Base-by-base conservation (phyloP, 805 yeast species). In the Suhomyces sp. region DNA sequence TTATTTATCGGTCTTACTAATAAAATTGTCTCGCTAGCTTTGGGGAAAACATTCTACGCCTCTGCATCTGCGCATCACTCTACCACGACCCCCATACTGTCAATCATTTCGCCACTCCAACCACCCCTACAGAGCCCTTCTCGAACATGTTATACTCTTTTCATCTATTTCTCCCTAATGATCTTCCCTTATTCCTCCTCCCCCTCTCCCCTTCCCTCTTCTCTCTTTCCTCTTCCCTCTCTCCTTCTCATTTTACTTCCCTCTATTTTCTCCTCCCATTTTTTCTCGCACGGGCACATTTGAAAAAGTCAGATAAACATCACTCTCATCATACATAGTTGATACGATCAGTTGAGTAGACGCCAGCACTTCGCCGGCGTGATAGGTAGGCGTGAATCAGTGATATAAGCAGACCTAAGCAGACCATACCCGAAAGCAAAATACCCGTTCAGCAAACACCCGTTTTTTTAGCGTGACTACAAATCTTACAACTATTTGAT, bases 311-410 rank as follows among this genome's bases (percentile, higher is more conserved):
- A 37, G 22, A 37, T n/a, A 17, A 17, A 17, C 41, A 37, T 19
- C 22, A 37, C 41, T 17, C 40, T 12, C 19, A 12, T 35, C 21
- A 37, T 37, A n/a, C 41, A 19, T 37, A 37, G 41, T 37, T 19
- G n/a, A 37, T 19, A 17, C 39, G 17, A 31, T 31, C 17, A 31
- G 35, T 31, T 10, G 5, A n/a, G 9, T 8, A 37, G 20, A 37
- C 41, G 22, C 41, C 41, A 37, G 41, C 41, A 37, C 41, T 37
- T 37, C 19, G 41, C 22, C 21, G 41, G 41, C 41, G 41, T 37
- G 41, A 37, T 37, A 17, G 41, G 41, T 37, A 37, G 41, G 22
- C 22, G 41, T 37, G 21, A 37, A n/a, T 4, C 17, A 17, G 41
- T 37, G 41, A 37, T 9, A 35, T 6, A 22, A 22, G 12, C 31